Base-by-base conservation (phyloP, 140 eudicot genomes). In the Stevia rebaudiana region DNA sequence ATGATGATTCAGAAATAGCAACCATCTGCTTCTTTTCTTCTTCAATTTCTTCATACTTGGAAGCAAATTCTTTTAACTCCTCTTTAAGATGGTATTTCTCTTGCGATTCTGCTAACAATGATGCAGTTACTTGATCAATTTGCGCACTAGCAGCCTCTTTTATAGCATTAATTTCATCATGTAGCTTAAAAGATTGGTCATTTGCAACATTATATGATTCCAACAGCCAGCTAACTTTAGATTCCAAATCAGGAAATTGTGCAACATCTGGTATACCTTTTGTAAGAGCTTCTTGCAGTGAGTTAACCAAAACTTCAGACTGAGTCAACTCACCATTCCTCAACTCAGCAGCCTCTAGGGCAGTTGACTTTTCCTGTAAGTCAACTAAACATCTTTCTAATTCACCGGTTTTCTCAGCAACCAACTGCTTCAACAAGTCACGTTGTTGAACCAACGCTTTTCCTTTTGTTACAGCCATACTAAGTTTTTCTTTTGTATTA, bases 401-500 rank as follows among this genome's bases (percentile, higher is more conserved):
- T 77, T 91, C 86, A 71, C 87, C 79, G 21, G 90, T 69, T 77
- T 88, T 92, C 24, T 85, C 95, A 61, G 91, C 77, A 72, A 92
- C 72, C 18, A 75, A 59, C 68, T 85, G 96, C 69, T 88, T 92
- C 66, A 92, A 66, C 11, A 90, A 81, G 73, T 88, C 98, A 53
- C 95, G 85, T 53, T 88, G 95, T 72, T 92, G 98, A 46, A 92
- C 97, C 70, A 92, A 74, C 11, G 88, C 94, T 82, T 92, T 92
- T 49, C 99, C 99, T 70, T 88, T 92, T 43, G 99, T 85, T 70
- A 88, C 99, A 54, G 99, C 99, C 84, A 92, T 48, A 73, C 95
- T 78, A 61, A 92, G 96, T 70, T 92, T 92, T 75, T 88, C 95
- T 72, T 94, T 94, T 11, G 97, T 79, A 69, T 83, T 92, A 47